Base-by-base conservation (phyloP, 1,139 yeast genomes). In the Yamadazyma conglobata region DNA sequence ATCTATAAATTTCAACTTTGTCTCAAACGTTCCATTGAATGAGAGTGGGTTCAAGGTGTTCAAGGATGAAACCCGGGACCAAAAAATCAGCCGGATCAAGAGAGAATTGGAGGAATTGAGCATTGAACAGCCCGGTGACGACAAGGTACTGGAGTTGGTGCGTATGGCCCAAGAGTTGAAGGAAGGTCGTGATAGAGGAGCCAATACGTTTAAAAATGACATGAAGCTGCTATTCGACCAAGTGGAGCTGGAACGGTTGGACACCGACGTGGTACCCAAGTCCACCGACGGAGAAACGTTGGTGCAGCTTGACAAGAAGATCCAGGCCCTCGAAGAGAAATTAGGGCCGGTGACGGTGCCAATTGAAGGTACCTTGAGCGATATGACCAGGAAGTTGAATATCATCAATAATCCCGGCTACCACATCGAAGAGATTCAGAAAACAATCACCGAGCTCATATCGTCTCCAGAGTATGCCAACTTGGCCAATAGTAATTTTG, bases 61-160 rank as follows among this genome's bases (percentile, higher is more conserved):
- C 10, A 48, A 50, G 3, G 49, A 47, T 10, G 78, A 73, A 43
- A 62, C 71, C 0, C 40, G 49, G 6, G 66, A 56, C 12, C 74
- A 71, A 44, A 66, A 60, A 39, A 40, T 77, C 22, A 59, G 62
- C 2, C 47, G 81, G 30, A 63, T 77, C 21, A 47, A 58, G 19
- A 45, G 60, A 18, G 80, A 74, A 39, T 48, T 75, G 24, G 59
- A 59, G 19, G 75, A 70, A 34, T 46, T 71, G 4, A 30, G 37
- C 37, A 21, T 24, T 21, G 24, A 30, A 8, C 21, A 19, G 27
- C 19, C 24, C 4, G 26, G 31, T 24, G 16, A 16, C 15, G 22
- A 25, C 19, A 10, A 25, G 15, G 32, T 33, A 3, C 44, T 44
- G 23, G 35, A 30, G 35, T 34, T 25, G 33, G 23, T 15, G 25